These are phyloP conservation scores for Colletotrichum sp. DNA, from an alignment of 2,329 filamentous ascomycete genomes.

Conservation along the genomic window DNA sequence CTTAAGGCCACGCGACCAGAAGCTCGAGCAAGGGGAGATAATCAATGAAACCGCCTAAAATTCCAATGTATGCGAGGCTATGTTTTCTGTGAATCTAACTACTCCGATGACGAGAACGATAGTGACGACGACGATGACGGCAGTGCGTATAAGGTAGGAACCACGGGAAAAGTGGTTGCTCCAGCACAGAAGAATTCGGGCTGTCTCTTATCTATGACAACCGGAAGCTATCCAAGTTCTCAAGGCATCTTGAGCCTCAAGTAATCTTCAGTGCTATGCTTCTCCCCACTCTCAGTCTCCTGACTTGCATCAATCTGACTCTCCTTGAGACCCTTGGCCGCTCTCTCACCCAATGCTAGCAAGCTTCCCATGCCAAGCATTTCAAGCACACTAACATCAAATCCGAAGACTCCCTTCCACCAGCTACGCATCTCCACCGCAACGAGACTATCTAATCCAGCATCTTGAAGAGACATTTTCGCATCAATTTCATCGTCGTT, in stretches of 20 bases:
- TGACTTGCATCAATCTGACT: neutral
- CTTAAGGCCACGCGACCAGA: no score
- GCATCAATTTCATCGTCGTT: slow-evolving; percentile 9
- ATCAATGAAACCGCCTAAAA: neutral
- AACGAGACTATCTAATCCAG: slow-evolving; percentile 27
- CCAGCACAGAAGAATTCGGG: no score
- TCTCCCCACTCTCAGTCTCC: neutral
- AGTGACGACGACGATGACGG: neutral
- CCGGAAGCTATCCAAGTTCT: neutral
- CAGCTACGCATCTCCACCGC: slow-evolving; percentile 28
- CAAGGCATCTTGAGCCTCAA: slow-evolving; percentile 10
- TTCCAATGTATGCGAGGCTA: neutral
- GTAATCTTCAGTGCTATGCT: slow-evolving; percentile 6
- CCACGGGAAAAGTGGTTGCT: no score
- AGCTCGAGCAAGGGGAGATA: neutral
- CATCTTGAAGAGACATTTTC: neutral
- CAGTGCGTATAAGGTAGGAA: no score
- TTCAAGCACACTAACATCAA: slow-evolving; percentile 23
- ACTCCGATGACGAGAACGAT: neutral
- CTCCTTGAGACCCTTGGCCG: neutral
- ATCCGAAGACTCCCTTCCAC: slow-evolving; percentile 25
- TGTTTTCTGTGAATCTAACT: neutral
- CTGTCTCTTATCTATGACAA: neutral
- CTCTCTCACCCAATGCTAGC: slow-evolving; percentile 14
- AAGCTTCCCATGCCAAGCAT: slow-evolving; percentile 24